Base-by-base conservation (phyloP, 2,329 filamentous ascomycete genomes). In the Aspergillus latus region DNA sequence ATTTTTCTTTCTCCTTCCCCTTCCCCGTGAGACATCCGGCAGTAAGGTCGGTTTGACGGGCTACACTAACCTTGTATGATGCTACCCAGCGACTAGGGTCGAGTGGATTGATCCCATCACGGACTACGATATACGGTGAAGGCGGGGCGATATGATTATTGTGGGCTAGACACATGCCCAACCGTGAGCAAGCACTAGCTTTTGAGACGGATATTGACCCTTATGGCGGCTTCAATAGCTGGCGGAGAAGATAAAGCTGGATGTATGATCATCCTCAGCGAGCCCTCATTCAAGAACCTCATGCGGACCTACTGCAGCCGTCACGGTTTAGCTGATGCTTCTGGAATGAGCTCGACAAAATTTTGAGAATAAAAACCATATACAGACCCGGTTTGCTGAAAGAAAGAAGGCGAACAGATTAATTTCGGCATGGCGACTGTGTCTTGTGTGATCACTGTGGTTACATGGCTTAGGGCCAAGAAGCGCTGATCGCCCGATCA, bases 381-480 rank as follows among this genome's bases (percentile, higher is more conserved):
- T 37, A 13, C 10, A 37, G 10, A 13, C 8, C 8, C 9, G 8
- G 10, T 34, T 10, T 13, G 10, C 9, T 13, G 9, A 9, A 28
- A 29, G 5, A 21, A 43, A 50, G n/a, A 39, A 32, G 21, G 26
- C 6, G 29, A 13, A 37, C 9, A 28, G 28, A 11, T 6, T 8
- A 34, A 47, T 47, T 8, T 47, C 44, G 29, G 34, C 44, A 47
- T 34, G 44, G 6, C 9, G 26, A 47, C 34, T 47, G 34, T 39
- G 2, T 40, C 10, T 54, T 48, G 34, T 42, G 42, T 21, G 30
- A 39, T 46, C 42, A 21, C 29, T 45, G 32, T 44, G 47, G 52
- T 51, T 56, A 51, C 53, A 56, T 51, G 15, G 26, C 30, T 43
- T 15, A 13, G 26, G 30, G 53, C 53, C 53, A 56, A 56, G 53